Evolutionary conservation across 331 rosid species (phyloP).

Genomic region (Erythrophleum ivorense): DNA sequence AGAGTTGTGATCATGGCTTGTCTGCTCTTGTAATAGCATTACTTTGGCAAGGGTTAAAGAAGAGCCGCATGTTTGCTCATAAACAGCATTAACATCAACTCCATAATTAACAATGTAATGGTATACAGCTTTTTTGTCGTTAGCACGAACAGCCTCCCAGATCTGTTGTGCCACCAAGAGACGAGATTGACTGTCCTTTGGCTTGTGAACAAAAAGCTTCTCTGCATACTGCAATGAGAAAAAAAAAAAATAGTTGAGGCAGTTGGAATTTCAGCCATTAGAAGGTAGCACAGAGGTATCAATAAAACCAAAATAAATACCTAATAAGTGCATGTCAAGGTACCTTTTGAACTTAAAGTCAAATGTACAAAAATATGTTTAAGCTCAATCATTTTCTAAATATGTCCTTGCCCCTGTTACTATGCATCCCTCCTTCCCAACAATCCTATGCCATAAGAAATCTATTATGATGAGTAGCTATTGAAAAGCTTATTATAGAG

Average conservation of each 20-base stretch:
- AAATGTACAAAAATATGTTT: conserved; percentile 6
- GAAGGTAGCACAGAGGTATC: conserved; percentile 4
- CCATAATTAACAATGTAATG: conserved; percentile 88
- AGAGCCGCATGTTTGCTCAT: conserved; percentile 70
- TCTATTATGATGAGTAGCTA: neutral
- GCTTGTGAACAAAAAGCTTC: conserved; percentile 82
- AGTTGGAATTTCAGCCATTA: conserved; percentile 14
- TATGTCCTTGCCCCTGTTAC: neutral
- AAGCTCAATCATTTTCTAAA: neutral
- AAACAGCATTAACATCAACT: conserved; percentile 73
- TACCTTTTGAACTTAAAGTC: neutral
- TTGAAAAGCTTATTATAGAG: neutral
- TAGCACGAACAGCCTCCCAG: conserved; percentile 89
- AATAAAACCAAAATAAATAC: neutral
- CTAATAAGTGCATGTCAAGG: conserved; percentile 4
- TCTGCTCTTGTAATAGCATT: conserved; percentile 84
- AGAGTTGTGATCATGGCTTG: conserved; percentile 60
- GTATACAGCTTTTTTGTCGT: conserved; percentile 92
- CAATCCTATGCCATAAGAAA: neutral
- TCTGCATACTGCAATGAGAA: conserved; percentile 82
- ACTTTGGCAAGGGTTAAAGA: conserved; percentile 93
- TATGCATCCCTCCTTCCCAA: neutral
- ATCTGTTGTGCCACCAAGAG: conserved; percentile 81
- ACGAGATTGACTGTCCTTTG: conserved; percentile 77
- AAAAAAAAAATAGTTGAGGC: conserved; percentile 31